Conservation (phyloP, 2,329 filamentous ascomycete genomes). For the Stagonosporopsis chrysanthemi region DNA sequence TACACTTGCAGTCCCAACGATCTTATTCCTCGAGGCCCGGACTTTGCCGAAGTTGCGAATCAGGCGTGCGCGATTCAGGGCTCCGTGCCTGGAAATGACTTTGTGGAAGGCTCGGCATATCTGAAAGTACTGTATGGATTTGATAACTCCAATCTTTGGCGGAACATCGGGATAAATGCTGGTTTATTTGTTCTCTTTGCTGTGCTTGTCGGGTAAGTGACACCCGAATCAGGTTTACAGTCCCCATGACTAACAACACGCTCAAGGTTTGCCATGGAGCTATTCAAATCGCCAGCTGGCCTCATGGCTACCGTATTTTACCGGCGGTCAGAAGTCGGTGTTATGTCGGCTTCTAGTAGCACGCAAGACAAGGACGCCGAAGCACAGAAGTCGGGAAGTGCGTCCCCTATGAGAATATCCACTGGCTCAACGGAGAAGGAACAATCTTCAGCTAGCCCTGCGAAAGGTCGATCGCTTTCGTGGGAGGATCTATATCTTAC, state of each 20-base stretch:
- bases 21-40: constrained; percentile 27
- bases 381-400: neutral
- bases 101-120: constrained; percentile 66
- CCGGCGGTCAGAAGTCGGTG: neutral
- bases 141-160: constrained; percentile 33
- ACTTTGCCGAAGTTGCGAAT: constrained; percentile 23
- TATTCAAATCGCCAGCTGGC: constrained; percentile 2
- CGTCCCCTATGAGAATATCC: neutral
- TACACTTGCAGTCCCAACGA: constrained; percentile 18
- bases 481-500: constrained; percentile 4
- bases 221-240: neutral
- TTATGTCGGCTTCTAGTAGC: neutral
- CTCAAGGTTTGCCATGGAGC: constrained; percentile 3
- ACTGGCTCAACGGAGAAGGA: neutral
- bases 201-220: constrained; percentile 32
- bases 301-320: constrained; percentile 8
- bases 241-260: neutral
- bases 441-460: neutral
- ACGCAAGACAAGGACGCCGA: constrained; percentile 1
- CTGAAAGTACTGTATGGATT: constrained; percentile 58
- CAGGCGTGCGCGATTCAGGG: constrained; percentile 67
- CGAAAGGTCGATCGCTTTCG: constrained; percentile 2
- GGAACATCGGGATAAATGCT: constrained; percentile 55
- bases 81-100: constrained; percentile 58
- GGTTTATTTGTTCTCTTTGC: constrained; percentile 53